Base-by-base conservation (phyloP, 2,329 filamentous ascomycete genomes). In the Raffaelea albimanens region DNA sequence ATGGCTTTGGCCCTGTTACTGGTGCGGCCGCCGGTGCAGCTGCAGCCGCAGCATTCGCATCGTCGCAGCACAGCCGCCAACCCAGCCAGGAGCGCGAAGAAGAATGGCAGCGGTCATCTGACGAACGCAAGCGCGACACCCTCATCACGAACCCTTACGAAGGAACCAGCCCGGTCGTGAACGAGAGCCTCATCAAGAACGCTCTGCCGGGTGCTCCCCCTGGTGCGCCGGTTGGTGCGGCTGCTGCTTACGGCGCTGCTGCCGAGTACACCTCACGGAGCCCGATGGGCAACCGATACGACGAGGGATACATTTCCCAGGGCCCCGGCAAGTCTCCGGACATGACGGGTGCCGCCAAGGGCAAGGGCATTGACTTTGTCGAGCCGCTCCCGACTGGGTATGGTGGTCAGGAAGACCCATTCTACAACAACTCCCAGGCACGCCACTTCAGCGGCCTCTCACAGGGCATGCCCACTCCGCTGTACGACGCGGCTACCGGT, bases 261-360 rank as follows among this genome's bases (percentile, higher is more conserved):
- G 45, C 44, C 1, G 61, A 69, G 54, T 71, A 75, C 64, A 60
- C 75, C 61, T 64, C 76, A 54, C 67, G 78, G 63, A 73, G 82
- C 60, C 76, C 78, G 43, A 63, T 71, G 56, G 77, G 72, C 40
- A 72, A 75, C 50, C 86, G 82, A 62, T 71, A 67, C 45, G 87
- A 96, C 59, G 91, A 97, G 68, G 91, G 90, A 8, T 97, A 96
- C 66, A 90, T 91, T 55, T 95, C 91, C 21, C 87, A 79, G 47
- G 78, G 72, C 3, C 75, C 76, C 2, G 73, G 76, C 52, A 73
- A 75, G 54, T 73, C 70, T 3, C 76, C 76, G 0, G 75, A 76
- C 40, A 58, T 70, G 33, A 65, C 72, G 43, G 62, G 69, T 16
- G 29, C 40, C 8, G 64, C 65, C 50, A 75, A 80, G 58, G 75